Conservation (phyloP, 78 protist species). For the Monosiga brevicollis region DNA sequence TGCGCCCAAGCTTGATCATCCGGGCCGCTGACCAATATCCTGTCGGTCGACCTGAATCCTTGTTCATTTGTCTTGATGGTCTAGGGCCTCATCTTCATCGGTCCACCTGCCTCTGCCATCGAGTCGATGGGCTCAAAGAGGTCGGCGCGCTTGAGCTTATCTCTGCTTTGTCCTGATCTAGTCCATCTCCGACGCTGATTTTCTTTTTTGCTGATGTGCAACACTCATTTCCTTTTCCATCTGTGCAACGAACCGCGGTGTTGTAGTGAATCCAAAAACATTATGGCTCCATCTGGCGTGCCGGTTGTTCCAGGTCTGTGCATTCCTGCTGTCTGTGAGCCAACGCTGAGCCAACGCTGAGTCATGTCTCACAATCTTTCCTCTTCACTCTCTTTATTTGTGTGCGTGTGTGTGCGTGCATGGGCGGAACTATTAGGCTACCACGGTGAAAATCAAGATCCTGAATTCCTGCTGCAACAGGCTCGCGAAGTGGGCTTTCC, state of each 20-base stretch:
- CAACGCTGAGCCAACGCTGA: too few relatives aligned
- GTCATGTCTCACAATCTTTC: slow-evolving; percentile 86
- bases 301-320: not conserved
- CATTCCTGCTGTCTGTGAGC: too few relatives aligned
- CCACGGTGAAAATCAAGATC: slow-evolving; percentile 82
- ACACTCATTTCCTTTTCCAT: not conserved
- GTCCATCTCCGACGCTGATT: not conserved
- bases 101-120: slow-evolving; percentile 75
- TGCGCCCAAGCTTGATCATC: too few relatives aligned
- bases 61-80: too few relatives aligned
- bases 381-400: too few relatives aligned
- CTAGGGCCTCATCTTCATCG: slow-evolving; percentile 67
- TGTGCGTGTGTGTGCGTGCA: too few relatives aligned
- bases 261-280: not conserved
- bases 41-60: too few relatives aligned
- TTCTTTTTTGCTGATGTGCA: not conserved
- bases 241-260: not conserved
- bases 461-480: slow-evolving; percentile 6
- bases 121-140: slow-evolving; percentile 4
- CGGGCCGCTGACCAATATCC: too few relatives aligned
- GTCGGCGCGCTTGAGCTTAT: too few relatives aligned
- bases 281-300: not conserved
- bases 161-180: not conserved
- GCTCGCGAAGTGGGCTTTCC: slow-evolving; percentile 82
- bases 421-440: too few relatives aligned